Evolutionary conservation across 345 rosid genomes (phyloP).

Genomic region (Aegle marmelos): DNA sequence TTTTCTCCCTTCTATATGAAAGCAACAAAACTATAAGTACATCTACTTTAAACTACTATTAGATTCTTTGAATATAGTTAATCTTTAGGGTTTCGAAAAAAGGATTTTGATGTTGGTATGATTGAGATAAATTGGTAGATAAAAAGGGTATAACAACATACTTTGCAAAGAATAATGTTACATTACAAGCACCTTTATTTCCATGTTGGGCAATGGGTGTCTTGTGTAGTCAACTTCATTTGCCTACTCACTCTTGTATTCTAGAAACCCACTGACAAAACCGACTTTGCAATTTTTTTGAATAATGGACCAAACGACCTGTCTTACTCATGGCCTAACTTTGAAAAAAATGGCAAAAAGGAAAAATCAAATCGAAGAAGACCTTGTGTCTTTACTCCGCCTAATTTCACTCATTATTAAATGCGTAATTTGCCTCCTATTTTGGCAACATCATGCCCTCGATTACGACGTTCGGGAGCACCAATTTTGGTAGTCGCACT

Average conservation of each 20-base stretch:
- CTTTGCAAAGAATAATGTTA: neutral
- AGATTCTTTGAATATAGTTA: neutral
- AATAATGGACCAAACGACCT: neutral
- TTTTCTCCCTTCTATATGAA: too few relatives aligned
- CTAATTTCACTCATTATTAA: neutral
- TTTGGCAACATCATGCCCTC: neutral
- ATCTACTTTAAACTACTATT: too few relatives aligned
- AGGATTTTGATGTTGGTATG: neutral
- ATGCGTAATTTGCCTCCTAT: neutral
- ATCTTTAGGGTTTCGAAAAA: neutral
- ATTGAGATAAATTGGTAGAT: too few relatives aligned
- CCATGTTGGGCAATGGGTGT: neutral
- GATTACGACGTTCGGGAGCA: neutral
- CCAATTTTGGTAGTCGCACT: neutral
- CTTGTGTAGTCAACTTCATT: neutral
- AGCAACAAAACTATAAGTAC: neutral
- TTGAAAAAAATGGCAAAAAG: neutral
- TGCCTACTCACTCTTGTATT: neutral
- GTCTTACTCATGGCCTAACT: conserved; percentile 28
- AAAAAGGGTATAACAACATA: neutral
- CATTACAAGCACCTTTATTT: neutral
- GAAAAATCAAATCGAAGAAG: neutral
- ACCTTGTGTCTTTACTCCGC: neutral
- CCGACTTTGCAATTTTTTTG: neutral
- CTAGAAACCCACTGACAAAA: neutral